These are phyloP conservation scores for Castanea mollissima DNA, from an alignment of 306 rosid species.

Conservation along the genomic window DNA sequence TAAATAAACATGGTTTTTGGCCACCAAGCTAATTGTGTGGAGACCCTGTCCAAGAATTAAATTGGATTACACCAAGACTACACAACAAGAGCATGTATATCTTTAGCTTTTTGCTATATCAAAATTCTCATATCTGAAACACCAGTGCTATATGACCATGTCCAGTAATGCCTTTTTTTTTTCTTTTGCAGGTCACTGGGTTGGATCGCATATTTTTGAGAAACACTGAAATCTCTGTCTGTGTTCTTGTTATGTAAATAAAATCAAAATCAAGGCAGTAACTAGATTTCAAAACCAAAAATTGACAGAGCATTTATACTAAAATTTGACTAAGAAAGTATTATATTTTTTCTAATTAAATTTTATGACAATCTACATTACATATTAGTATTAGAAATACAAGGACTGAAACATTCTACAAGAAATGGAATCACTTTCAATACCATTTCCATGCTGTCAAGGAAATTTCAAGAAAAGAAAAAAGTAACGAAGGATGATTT, in stretches of 20 bases:
- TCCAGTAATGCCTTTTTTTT: neutral
- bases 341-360: neutral
- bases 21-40: neutral
- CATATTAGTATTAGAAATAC: neutral
- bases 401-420: neutral
- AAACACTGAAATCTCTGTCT: neutral
- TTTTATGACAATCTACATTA: neutral
- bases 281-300: neutral
- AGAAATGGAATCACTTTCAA: neutral
- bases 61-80: neutral
- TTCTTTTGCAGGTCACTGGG: neutral
- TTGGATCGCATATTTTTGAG: neutral
- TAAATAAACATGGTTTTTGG: neutral
- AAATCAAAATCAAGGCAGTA: neutral
- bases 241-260: neutral
- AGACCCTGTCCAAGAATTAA: neutral
- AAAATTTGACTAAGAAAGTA: neutral
- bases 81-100: neutral
- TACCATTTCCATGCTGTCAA: neutral
- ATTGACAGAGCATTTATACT: neutral
- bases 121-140: neutral
- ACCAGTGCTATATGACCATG: neutral
- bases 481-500: neutral
- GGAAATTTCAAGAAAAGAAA: neutral
- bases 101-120: neutral